Percentiles rank a stretch among this genome's conserved stretches.
These are phyloP conservation scores for Phallus indusiatus DNA, from an alignment of 768 basidiomycete genomes.

Conservation along the genomic window DNA sequence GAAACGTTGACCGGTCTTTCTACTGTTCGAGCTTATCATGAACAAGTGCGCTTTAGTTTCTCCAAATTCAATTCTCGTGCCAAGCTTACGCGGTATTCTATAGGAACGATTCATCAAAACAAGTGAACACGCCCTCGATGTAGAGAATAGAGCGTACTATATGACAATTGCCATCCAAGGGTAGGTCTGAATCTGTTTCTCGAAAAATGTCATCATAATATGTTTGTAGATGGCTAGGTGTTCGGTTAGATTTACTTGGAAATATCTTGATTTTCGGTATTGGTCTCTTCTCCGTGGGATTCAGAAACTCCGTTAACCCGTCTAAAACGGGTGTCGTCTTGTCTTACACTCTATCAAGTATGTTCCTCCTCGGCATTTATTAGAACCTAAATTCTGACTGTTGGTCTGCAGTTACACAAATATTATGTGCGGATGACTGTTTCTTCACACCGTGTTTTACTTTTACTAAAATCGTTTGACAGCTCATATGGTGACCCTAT, in stretches of 20 bases:
- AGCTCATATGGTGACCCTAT: conserved; percentile 38
- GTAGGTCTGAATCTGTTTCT: conserved; percentile 10
- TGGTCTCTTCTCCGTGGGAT: conserved; percentile 56
- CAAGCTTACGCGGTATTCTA: not conserved
- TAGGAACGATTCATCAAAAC: conserved; percentile 39
- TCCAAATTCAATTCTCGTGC: not conserved
- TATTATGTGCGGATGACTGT: conserved; percentile 10
- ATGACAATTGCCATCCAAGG: conserved; percentile 58
- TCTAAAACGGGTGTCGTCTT: conserved; percentile 55
- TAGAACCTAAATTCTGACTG: conserved; percentile 15
- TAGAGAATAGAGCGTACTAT: conserved; percentile 54
- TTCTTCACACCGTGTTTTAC: not conserved
- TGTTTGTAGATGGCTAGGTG: conserved; percentile 38
- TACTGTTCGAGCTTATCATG: conserved; percentile 51
- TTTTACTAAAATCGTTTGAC: not conserved
- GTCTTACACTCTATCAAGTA: conserved; percentile 34
- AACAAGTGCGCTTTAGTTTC: conserved; percentile 29
- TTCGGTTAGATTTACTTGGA: conserved; percentile 57
- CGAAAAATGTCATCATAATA: conserved; percentile 7
- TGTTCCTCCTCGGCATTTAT: conserved; percentile 22
- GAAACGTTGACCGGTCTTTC: conserved; percentile 56
- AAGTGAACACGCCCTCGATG: conserved; percentile 45
- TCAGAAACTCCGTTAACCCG: conserved; percentile 45
- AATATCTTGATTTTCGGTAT: conserved; percentile 65
- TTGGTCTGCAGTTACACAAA: conserved; percentile 9